phyloP scores from a whole-genome alignment of 345 rosid genomes.

The Streptanthus diversifolius region DNA sequence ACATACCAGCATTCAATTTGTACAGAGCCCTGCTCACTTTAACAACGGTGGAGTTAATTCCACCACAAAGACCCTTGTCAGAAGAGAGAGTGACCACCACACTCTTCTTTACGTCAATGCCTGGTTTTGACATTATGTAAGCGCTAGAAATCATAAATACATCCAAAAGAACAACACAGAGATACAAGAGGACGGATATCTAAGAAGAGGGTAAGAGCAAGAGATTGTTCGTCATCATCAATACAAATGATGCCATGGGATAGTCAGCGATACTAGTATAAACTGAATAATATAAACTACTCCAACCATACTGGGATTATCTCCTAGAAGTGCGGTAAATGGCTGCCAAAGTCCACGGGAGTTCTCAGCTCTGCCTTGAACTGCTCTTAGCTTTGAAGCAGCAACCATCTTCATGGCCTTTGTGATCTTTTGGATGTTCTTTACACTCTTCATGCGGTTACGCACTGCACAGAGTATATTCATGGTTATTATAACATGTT shows the following conservation, averaged over 20 bases:
- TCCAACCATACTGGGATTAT: constrained; percentile 39
- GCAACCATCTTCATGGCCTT: constrained; percentile 99
- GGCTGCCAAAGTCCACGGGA: constrained; percentile 99
- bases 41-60: constrained; percentile 90
- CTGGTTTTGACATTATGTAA: constrained; percentile 37
- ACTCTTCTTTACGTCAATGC: constrained; percentile 89
- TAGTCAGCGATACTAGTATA: neutral
- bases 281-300: neutral
- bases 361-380: constrained; percentile 82
- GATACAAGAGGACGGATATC: neutral
- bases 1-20: constrained; percentile 68
- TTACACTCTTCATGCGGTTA: constrained; percentile 97
- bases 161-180: neutral
- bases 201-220: neutral
- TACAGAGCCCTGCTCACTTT: constrained; percentile 70
- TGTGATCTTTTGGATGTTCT: constrained; percentile 93
- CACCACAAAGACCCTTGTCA: constrained; percentile 99
- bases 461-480: constrained; percentile 57
- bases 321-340: constrained; percentile 46
- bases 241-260: neutral
- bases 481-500: neutral
- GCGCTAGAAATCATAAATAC: constrained; percentile 5
- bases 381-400: constrained; percentile 88
- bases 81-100: constrained; percentile 87
- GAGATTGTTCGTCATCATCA: constrained; percentile 18